These are phyloP conservation scores for Thalassiosira hispida DNA, from an alignment of 352 stramenopile species.

Conservation along the genomic window DNA sequence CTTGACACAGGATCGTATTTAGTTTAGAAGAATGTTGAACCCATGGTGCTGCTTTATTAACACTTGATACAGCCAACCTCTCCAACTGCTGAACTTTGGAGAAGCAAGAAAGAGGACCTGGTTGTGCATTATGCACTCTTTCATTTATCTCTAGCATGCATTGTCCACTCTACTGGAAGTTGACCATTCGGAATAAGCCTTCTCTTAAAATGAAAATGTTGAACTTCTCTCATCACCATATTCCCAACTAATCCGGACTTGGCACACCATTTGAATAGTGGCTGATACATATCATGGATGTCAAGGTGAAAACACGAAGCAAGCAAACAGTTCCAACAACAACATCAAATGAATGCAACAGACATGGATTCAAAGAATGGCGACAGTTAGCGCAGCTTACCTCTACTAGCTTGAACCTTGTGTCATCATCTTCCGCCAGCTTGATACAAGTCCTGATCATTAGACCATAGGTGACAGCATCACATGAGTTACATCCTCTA, in stretches of 20 bases:
- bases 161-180: conserved; percentile 34
- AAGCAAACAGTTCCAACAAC: neutral
- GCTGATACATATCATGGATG: conserved; percentile 13
- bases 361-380: neutral
- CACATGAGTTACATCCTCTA: conserved; percentile 10
- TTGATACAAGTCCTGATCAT: conserved; percentile 52
- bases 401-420: conserved; percentile 45
- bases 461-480: conserved; percentile 50
- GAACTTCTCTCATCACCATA: conserved; percentile 47
- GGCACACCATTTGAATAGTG: conserved; percentile 42
- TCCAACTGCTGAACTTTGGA: too few relatives aligned
- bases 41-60: too few relatives aligned
- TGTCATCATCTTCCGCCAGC: conserved; percentile 28
- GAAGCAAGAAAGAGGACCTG: too few relatives aligned
- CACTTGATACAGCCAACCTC: too few relatives aligned
- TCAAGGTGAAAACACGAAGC: neutral
- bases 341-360: neutral
- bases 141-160: conserved; percentile 40
- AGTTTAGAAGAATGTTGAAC: too few relatives aligned
- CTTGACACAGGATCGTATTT: too few relatives aligned
- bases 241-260: conserved; percentile 50
- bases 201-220: conserved; percentile 28
- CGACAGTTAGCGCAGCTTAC: conserved; percentile 17
- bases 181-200: conserved; percentile 16
- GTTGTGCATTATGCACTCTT: too few relatives aligned